phyloP scores from a whole-genome alignment of 2,329 filamentous ascomycete genomes.

The Trichoderma simmonsii region DNA sequence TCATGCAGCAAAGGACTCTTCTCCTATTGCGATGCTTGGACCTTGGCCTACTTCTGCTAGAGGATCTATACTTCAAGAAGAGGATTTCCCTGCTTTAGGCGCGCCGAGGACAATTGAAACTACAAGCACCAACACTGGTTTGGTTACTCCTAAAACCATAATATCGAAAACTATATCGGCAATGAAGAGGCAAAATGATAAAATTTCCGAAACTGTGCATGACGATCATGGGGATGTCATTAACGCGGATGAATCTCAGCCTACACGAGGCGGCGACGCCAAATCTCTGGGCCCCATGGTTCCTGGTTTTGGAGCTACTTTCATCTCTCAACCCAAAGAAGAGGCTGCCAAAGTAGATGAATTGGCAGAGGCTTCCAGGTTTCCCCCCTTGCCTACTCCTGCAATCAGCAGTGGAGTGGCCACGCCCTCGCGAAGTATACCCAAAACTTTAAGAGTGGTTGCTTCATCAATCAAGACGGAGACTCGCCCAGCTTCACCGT shows the following conservation, averaged over 20 bases:
- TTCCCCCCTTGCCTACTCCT: slow-evolving; percentile 50
- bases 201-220: not conserved
- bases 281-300: not conserved
- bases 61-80: slow-evolving; percentile 47
- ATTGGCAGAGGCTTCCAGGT: slow-evolving; percentile 36
- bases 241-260: not conserved
- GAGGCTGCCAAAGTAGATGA: not conserved
- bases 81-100: slow-evolving; percentile 61
- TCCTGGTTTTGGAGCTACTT: not conserved
- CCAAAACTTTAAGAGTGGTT: slow-evolving; percentile 69
- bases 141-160: slow-evolving; percentile 35
- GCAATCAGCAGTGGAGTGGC: slow-evolving; percentile 43
- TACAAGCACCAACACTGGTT: slow-evolving; percentile 28
- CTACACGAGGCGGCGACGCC: not conserved
- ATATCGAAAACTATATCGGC: slow-evolving; percentile 35
- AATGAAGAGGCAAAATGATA: slow-evolving; percentile 29
- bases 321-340: not conserved
- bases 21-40: not conserved
- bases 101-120: slow-evolving; percentile 39
- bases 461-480: slow-evolving; percentile 31
- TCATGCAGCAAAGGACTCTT: not conserved
- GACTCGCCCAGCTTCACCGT: not conserved
- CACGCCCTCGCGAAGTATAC: slow-evolving; percentile 48
- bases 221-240: slow-evolving; percentile 17
- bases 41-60: slow-evolving; percentile 5